Percentiles rank a stretch among this genome's conserved stretches.
These are phyloP conservation scores for Colletotrichum limetticola DNA, from an alignment of 2,329 filamentous ascomycete genomes.

Conservation along the genomic window DNA sequence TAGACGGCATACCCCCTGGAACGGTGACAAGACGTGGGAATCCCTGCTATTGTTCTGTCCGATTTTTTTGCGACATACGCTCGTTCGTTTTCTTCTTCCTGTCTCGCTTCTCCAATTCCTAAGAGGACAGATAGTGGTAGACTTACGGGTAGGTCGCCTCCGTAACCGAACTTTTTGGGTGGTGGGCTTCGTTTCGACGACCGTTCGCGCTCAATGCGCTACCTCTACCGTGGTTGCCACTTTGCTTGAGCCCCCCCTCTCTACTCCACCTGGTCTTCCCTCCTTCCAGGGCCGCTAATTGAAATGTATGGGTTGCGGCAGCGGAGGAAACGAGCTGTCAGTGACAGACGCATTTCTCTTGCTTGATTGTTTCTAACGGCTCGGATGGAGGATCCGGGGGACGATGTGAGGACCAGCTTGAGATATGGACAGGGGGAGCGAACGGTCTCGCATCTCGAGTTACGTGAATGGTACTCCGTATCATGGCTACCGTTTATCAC, in stretches of 20 bases:
- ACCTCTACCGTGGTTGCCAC: conserved; percentile 1
- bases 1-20: neutral
- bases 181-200: conserved; percentile 30
- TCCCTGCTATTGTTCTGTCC: conserved; percentile 10
- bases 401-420: neutral
- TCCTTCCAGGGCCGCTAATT: neutral
- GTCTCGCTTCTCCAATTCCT: neutral
- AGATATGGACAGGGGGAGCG: neutral
- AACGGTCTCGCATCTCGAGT: neutral
- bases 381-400: neutral
- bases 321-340: conserved; percentile 19
- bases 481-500: too few relatives aligned
- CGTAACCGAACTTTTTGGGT: neutral
- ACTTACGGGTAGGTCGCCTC: neutral
- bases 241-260: neutral
- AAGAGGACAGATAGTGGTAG: conserved; percentile 14
- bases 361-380: neutral
- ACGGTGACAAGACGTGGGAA: neutral
- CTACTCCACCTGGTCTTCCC: neutral
- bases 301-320: neutral
- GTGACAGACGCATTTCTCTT: neutral
- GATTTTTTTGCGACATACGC: neutral
- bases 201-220: conserved; percentile 25
- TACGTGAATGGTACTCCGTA: too few relatives aligned
- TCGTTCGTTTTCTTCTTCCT: neutral